phyloP scores from a whole-genome alignment of 225 moss, liverwort and hornwort species.

The Ulota crispa region DNA sequence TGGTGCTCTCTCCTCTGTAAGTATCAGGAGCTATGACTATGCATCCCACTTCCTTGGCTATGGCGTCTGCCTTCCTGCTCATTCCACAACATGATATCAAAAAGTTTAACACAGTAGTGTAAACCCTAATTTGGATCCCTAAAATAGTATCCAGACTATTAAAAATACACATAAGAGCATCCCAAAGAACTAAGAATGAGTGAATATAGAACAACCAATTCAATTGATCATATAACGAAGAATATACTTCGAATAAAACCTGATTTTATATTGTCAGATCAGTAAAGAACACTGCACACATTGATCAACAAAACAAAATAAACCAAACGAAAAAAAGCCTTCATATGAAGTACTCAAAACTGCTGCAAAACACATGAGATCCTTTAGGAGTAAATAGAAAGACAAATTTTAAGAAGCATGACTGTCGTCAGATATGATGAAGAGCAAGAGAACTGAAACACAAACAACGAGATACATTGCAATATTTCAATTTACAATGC shows the following conservation, averaged over 20 bases:
- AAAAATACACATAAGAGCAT: background rate
- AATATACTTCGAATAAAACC: background rate
- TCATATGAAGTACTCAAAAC: background rate
- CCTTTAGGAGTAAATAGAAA: background rate
- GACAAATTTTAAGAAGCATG: background rate
- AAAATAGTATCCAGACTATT: background rate
- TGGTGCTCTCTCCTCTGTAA: conserved; percentile 51
- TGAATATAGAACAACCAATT: too few relatives aligned
- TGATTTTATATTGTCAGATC: background rate
- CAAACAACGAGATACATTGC: background rate
- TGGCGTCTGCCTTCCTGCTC: conserved; percentile 59
- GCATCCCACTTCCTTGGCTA: conserved; percentile 53
- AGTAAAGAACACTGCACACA: background rate
- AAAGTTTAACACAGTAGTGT: background rate
- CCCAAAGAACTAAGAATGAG: background rate
- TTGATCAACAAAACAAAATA: background rate
- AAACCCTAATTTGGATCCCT: background rate
- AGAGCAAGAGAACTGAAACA: background rate
- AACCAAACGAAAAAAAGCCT: background rate
- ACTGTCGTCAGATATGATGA: background rate
- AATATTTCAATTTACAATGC: background rate
- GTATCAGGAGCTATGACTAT: conserved; percentile 56
- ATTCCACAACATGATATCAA: conserved; percentile 25
- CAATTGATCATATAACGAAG: background rate
- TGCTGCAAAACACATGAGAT: background rate